Percentiles rank a stretch among this genome's conserved stretches.
These are phyloP conservation scores for Vitis hybrid DNA, from an alignment of 177 flowering plant species.

Conservation along the genomic window DNA sequence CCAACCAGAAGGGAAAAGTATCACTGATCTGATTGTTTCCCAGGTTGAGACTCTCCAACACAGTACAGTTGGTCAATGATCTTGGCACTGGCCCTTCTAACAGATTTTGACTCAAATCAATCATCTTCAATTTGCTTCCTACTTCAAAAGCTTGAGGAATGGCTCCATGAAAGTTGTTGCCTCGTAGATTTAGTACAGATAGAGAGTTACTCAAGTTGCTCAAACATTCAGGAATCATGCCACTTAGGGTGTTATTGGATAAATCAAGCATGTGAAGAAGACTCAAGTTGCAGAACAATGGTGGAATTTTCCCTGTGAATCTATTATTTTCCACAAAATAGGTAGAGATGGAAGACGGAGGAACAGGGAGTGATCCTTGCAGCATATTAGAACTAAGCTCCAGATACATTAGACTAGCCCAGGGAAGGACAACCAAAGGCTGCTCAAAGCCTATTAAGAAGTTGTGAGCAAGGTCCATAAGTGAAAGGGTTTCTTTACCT, in stretches of 20 bases:
- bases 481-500: background rate
- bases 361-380: background rate
- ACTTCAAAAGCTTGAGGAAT: background rate
- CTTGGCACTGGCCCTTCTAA: constrained; percentile 2
- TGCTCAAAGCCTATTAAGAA: background rate
- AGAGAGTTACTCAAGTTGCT: no score
- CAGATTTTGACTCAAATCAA: constrained; percentile 5
- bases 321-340: no score
- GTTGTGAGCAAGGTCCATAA: background rate
- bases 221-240: no score
- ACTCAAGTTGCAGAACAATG: no score
- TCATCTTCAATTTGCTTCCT: background rate
- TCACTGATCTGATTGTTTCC: constrained; percentile 4
- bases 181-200: background rate
- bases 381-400: background rate
- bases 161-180: background rate
- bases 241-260: no score
- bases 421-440: background rate
- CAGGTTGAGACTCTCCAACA: background rate
- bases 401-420: background rate
- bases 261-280: no score
- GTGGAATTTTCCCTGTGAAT: no score
- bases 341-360: no score
- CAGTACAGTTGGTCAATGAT: background rate
- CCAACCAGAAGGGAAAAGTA: constrained; percentile 9